Evolutionary conservation across 495 filamentous ascomycete genomes (phyloP), one percentile per base, ranked within the genome.

Genomic region (Cudoniella acicularis): DNA sequence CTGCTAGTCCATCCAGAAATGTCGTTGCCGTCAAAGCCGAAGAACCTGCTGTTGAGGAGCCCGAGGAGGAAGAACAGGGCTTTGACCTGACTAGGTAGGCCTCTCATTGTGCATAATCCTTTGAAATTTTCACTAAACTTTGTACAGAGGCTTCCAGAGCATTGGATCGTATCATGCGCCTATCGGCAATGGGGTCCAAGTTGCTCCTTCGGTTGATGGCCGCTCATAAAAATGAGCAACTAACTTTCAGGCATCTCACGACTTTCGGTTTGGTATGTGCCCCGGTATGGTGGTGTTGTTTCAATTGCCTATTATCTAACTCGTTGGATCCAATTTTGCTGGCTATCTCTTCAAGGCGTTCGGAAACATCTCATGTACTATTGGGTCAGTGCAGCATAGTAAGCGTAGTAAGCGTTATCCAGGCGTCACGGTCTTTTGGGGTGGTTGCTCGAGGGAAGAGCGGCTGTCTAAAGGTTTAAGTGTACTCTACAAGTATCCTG

Each of bases 131-230:
- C 47, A 59, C 72, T 75, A 67, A 74, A 65, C 13, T 42, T 3
- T 57, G 57, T 57, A 11, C 54, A 89, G 86, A 67, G 87, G 87
- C 1, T 90, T 90, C 71, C 84, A 87, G 71, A 81, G 80, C 51
- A 90, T 90, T 56, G 83, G 85, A 17, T 81, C 82, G 1, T 90
- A 82, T 65, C 87, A 90, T 69, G 67, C 72, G 6, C 18, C 56
- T 53, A 20, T 46, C 13, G 17, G 40, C 17, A 55, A 41, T 42
- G 47, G 22, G 30, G 23, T 52, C 25, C 26, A 27, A 17, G 61
- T 43, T 2, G 36, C 49, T 47, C 17, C 56, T 0, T 41, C 52
- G 36, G 49, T 49, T 25, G 3, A 40, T 26, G 47, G 41, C 47
- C 50, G 36, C 17, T 48, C 43, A 17, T 47, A 47, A 47, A 17